Conservation (phyloP, 75 land plant species). For the Isoetes taiwanensis region DNA sequence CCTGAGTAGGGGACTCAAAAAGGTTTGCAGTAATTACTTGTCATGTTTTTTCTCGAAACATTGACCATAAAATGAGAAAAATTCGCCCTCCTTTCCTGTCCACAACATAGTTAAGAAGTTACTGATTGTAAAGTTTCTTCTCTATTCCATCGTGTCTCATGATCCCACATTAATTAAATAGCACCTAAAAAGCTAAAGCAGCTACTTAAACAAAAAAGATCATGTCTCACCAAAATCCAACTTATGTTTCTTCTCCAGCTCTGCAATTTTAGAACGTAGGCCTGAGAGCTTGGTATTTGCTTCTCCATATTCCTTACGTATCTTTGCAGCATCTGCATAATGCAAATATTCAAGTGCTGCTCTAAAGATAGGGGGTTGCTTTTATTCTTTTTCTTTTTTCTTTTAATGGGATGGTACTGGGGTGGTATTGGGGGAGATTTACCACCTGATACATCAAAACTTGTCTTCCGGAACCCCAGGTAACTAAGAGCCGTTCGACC, state of each 20-base stretch:
- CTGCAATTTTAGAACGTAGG: constrained; percentile 67
- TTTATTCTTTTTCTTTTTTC: background rate
- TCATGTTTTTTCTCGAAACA: constrained; percentile 75
- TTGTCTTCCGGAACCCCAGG: constrained; percentile 17
- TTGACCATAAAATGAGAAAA: constrained; percentile 65
- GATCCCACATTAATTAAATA: background rate
- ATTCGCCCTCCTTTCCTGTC: constrained; percentile 75
- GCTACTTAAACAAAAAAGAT: background rate
- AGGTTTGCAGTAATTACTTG: too few species aligned
- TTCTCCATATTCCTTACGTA: constrained; percentile 69
- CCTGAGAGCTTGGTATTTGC: constrained; percentile 50
- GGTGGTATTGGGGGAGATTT: background rate
- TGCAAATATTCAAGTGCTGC: background rate
- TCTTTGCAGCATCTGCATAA: constrained; percentile 55
- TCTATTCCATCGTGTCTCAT: background rate
- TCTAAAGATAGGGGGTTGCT: too few species aligned
- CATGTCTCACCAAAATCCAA: constrained; percentile 65
- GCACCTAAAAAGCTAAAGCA: background rate
- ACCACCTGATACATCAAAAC: constrained; percentile 67
- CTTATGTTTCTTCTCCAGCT: constrained; percentile 51
- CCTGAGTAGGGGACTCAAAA: too few species aligned
- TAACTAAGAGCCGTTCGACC: background rate
- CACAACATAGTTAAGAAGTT: background rate
- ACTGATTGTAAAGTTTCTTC: background rate
- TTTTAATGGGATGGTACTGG: background rate